These are phyloP conservation scores for Hymenoscyphus fraxineus DNA, from an alignment of 2,329 filamentous ascomycete species.

Conservation along the genomic window DNA sequence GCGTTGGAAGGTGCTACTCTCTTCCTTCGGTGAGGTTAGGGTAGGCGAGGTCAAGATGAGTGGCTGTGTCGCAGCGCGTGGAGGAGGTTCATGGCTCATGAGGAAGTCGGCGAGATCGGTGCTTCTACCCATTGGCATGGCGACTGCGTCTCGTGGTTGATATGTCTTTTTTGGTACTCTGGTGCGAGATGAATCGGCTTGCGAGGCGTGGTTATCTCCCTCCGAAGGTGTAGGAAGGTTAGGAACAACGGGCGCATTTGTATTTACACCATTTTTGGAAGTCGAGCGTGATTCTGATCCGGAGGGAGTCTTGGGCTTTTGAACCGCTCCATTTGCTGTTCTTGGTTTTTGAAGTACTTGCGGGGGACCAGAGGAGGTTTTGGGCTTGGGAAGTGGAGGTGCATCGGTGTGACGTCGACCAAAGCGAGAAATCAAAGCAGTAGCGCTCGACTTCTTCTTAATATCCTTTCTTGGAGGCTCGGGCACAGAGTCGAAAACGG, in stretches of 20 bases:
- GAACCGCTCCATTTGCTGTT: conserved; percentile 9
- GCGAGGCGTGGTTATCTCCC: conserved; percentile 30
- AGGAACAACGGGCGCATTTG: conserved; percentile 30
- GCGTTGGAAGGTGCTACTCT: conserved; percentile 25
- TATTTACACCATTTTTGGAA: conserved; percentile 34
- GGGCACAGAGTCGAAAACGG: conserved; percentile 20
- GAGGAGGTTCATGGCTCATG: conserved; percentile 27
- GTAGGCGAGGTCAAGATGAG: conserved; percentile 16
- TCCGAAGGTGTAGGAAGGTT: conserved; percentile 45
- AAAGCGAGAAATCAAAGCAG: conserved; percentile 60
- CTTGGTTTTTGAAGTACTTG: background rate
- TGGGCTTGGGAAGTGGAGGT: conserved; percentile 23
- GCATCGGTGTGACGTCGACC: conserved; percentile 32
- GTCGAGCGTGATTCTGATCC: conserved; percentile 30
- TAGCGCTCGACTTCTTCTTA: conserved; percentile 62
- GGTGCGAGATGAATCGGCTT: conserved; percentile 24
- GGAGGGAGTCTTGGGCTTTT: conserved; percentile 26
- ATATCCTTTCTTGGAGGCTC: conserved; percentile 36
- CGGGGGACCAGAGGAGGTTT: background rate
- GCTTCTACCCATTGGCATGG: conserved; percentile 40
- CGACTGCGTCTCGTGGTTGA: conserved; percentile 31
- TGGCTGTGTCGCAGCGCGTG: conserved; percentile 19
- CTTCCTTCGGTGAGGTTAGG: conserved; percentile 23
- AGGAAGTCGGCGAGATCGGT: conserved; percentile 71
- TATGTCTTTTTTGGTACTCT: conserved; percentile 50